phyloP scores from a whole-genome alignment of 2,329 filamentous ascomycete genomes.

The Zelopaecilomyces penicillatus region DNA sequence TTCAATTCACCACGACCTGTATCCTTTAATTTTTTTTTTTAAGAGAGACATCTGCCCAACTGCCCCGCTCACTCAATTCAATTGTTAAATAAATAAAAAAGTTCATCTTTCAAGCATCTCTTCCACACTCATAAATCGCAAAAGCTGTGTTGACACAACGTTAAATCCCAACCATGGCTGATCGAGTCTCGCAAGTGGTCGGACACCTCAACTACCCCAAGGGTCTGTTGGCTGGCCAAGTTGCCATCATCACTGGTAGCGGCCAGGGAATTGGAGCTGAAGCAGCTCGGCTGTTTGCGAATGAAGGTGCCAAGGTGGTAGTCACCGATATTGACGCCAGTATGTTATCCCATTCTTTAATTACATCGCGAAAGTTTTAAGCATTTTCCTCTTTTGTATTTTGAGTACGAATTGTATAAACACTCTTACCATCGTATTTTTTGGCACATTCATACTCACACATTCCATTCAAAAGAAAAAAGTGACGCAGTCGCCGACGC shows the following conservation, averaged over 20 bases:
- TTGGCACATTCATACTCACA: neutral
- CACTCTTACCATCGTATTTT: neutral
- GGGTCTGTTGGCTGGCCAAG: conserved; percentile 70
- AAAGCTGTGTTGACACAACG: neutral
- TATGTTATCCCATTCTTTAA: conserved; percentile 26
- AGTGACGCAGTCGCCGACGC: conserved; percentile 55
- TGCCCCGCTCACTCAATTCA: no score
- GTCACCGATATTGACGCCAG: conserved; percentile 74
- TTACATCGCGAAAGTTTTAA: neutral
- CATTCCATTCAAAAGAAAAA: conserved; percentile 44
- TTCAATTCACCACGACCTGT: no score
- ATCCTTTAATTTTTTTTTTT: no score
- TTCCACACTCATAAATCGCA: no score
- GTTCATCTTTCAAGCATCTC: no score
- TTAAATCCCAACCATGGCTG: conserved; percentile 31
- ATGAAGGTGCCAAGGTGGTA: conserved; percentile 78
- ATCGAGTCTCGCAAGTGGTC: conserved; percentile 62
- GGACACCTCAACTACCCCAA: conserved; percentile 74
- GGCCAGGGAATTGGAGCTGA: conserved; percentile 87
- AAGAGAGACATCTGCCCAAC: no score
- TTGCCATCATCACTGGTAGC: conserved; percentile 79
- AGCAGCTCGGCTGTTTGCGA: conserved; percentile 71
- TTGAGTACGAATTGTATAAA: neutral
- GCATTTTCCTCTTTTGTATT: no score
- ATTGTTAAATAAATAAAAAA: no score